Percentiles rank a stretch among this genome's conserved stretches.
Evolutionary conservation across 2,329 filamentous ascomycete genomes (phyloP).

Genomic region (Boeremia lycopersici): DNA sequence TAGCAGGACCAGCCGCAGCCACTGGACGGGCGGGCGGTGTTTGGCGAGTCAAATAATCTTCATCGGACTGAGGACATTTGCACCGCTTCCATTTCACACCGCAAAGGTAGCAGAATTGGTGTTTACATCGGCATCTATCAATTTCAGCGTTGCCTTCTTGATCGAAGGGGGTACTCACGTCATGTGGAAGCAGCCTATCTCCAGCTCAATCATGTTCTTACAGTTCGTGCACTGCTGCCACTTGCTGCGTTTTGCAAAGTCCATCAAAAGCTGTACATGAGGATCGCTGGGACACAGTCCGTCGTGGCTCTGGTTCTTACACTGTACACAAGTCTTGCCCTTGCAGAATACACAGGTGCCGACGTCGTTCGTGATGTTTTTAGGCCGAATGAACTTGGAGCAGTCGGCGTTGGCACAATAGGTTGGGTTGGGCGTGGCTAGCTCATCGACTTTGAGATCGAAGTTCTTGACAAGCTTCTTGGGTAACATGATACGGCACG

Average conservation of each 20-base stretch:
- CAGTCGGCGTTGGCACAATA: slow-evolving; percentile 22
- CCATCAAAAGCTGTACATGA: slow-evolving; percentile 20
- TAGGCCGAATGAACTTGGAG: slow-evolving; percentile 17
- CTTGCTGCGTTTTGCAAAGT: slow-evolving; percentile 20
- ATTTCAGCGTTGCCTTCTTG: not conserved
- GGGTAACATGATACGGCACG: slow-evolving; percentile 14
- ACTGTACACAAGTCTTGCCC: slow-evolving; percentile 16
- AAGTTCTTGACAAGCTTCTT: slow-evolving; percentile 17
- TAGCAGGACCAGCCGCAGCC: not conserved
- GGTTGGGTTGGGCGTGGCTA: slow-evolving; percentile 24
- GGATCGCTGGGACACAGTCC: slow-evolving; percentile 23
- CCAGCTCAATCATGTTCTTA: slow-evolving; percentile 26
- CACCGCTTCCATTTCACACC: slow-evolving; percentile 22
- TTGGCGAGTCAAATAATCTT: slow-evolving; percentile 14
- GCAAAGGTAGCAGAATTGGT: slow-evolving; percentile 31
- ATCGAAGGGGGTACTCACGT: not conserved
- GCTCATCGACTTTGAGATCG: slow-evolving; percentile 24
- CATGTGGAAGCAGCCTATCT: slow-evolving; percentile 26
- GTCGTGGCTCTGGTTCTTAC: slow-evolving; percentile 17
- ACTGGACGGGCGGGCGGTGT: not conserved
- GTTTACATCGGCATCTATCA: slow-evolving; percentile 18
- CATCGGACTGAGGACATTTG: slow-evolving; percentile 15
- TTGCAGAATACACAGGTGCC: slow-evolving; percentile 20
- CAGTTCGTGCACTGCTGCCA: slow-evolving; percentile 28
- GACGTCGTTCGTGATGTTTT: slow-evolving; percentile 14